Evolutionary conservation across 805 yeast species (phyloP), one percentile per base, ranked within the genome.

Genomic region (Gaillardinia entomophila): DNA sequence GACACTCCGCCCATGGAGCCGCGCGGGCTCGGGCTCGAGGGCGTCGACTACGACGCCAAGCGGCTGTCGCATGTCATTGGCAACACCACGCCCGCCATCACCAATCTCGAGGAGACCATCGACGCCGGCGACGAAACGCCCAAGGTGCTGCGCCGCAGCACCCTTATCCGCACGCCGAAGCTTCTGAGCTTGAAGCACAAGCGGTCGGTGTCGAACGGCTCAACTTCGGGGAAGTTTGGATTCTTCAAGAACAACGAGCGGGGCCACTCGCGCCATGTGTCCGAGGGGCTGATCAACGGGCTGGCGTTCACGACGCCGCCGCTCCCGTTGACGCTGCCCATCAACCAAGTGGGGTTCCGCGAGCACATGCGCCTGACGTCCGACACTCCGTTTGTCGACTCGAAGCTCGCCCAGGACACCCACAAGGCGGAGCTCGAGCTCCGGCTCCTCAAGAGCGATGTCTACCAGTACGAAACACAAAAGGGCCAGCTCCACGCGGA

Each of bases 251-350:
- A 48, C 13, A 43, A 35, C n/a, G 51, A 48, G 16, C 41, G 36
- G 16, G 61, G 62, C 3, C 71, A 66, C 40, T 40, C 66, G 2
- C 53, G 72, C 6, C 56, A 60, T 33, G 61, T 55, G 17, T 62
- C 66, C 34, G 72, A 66, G 15, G 61, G 70, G 4, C 57, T 67
- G 7, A 40, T 60, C 14, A 44, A 41, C 27, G 47, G 35, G 13
- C 59, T 62, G 8, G 61, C 62, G 2, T 66, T 53, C 36, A 56
- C 61, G 2, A 66, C 77, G 0, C 73, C 77, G 1, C 72, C 73
- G 12, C 43, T 71, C 22, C 72, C 75, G 3, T 35, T 38, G 12
- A 34, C 48, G 6, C 40, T 55, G n/a, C 56, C 60, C n/a, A 27
- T 42, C 35, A 35, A 36, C 14, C 42, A 31, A 13, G 13, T 37